These are phyloP conservation scores for Novymonas esmeraldas DNA, from an alignment of 208 protist genomes.

Conservation along the genomic window DNA sequence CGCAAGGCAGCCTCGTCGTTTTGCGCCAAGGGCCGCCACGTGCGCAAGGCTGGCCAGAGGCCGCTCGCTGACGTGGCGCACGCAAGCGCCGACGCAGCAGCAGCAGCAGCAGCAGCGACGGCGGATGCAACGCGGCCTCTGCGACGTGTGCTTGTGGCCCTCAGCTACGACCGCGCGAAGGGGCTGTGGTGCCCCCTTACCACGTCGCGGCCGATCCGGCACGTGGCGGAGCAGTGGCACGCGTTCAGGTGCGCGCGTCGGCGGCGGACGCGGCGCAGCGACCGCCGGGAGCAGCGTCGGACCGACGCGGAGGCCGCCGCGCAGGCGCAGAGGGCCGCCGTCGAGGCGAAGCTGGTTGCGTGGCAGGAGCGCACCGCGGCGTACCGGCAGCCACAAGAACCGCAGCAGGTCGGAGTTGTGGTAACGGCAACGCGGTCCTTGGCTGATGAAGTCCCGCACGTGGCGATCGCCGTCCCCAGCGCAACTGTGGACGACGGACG, in stretches of 20 bases:
- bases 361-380: conserved; percentile 18
- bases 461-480: conserved; percentile 6
- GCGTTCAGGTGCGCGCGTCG: neutral
- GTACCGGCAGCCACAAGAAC: neutral
- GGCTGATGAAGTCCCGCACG: neutral
- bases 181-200: conserved; percentile 58
- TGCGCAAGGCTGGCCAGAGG: conserved; percentile 12
- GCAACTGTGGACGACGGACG: neutral
- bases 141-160: conserved; percentile 41
- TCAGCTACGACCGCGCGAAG: conserved; percentile 53
- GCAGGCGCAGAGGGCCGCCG: conserved; percentile 6
- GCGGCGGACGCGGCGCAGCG: neutral
- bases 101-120: neutral
- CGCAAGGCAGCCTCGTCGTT: conserved; percentile 46
- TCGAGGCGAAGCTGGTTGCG: conserved; percentile 18
- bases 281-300: conserved; percentile 10
- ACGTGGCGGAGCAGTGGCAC: conserved; percentile 27
- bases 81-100: neutral
- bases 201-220: conserved; percentile 30
- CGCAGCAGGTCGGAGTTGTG: neutral
- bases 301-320: conserved; percentile 13
- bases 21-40: conserved; percentile 35
- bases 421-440: no score
- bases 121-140: neutral
- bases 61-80: neutral